These are phyloP conservation scores for Coriaria nepalensis DNA, from an alignment of 306 rosid genomes.

Conservation along the genomic window DNA sequence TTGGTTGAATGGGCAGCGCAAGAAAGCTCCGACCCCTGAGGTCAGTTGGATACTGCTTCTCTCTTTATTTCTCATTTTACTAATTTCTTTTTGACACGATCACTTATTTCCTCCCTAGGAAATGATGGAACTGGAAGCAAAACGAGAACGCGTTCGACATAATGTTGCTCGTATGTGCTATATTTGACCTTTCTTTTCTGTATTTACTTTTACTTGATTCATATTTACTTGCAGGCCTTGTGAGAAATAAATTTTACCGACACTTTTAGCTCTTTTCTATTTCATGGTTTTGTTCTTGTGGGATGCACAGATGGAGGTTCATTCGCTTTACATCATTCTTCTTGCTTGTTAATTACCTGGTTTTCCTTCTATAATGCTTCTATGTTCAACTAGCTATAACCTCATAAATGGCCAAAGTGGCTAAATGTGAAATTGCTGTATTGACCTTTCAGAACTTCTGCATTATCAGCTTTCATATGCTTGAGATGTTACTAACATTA, in stretches of 20 bases:
- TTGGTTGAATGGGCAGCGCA: conserved; percentile 97
- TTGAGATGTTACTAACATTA: conserved; percentile 12
- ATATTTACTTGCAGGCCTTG: conserved; percentile 11
- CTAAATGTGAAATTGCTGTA: neutral
- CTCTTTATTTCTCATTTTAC: neutral
- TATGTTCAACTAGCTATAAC: neutral
- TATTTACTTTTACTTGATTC: conserved; percentile 10
- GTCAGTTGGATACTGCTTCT: conserved; percentile 19
- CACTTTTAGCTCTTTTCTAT: too few relatives aligned
- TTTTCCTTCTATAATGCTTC: too few relatives aligned
- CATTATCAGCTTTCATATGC: conserved; percentile 3
- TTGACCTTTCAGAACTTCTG: neutral
- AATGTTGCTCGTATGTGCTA: conserved; percentile 77
- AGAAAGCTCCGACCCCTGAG: conserved; percentile 84
- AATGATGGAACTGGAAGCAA: conserved; percentile 62
- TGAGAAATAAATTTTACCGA: neutral
- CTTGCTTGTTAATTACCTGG: too few relatives aligned
- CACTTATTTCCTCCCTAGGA: conserved; percentile 35
- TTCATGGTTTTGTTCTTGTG: neutral
- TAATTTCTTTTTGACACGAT: neutral
- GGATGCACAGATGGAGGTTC: too few relatives aligned
- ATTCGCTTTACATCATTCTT: too few relatives aligned
- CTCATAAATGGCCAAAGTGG: neutral
- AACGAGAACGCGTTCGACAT: conserved; percentile 67
- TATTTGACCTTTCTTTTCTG: conserved; percentile 3